Conservation (phyloP, 345 rosid genomes). For the Salix caprea region DNA sequence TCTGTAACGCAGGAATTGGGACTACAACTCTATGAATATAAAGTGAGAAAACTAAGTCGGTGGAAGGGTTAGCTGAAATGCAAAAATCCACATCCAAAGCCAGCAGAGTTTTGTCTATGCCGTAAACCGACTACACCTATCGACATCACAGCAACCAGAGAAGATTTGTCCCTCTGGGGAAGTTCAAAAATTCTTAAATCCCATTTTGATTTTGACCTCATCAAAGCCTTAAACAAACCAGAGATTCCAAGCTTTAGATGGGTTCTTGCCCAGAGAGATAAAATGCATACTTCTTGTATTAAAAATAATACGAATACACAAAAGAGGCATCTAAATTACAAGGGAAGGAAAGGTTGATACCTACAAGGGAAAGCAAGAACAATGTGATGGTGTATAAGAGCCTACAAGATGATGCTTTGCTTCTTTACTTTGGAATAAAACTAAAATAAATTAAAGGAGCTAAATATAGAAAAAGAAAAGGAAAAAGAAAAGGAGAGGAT, state of each 20-base stretch:
- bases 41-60: not conserved
- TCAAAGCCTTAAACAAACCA: conserved; percentile 8
- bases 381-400: conserved; percentile 26
- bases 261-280: conserved; percentile 26
- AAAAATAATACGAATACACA: not conserved
- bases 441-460: conserved; percentile 5
- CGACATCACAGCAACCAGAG: conserved; percentile 2
- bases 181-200: conserved; percentile 2
- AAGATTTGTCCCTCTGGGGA: not conserved
- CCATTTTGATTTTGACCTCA: conserved; percentile 28
- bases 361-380: conserved; percentile 51
- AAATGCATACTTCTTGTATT: not conserved
- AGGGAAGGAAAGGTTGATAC: conserved; percentile 41
- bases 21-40: not conserved
- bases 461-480: not conserved
- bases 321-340: conserved; percentile 32
- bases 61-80: not conserved
- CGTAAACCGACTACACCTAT: not conserved
- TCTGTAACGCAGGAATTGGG: not conserved
- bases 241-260: conserved; percentile 47
- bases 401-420: conserved; percentile 46
- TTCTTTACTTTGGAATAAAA: conserved; percentile 35
- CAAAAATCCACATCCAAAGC: not conserved
- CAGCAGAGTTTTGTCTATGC: not conserved
- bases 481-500: not conserved